Base-by-base conservation (phyloP, 2,329 filamentous ascomycete species). In the Aspergillus sp. region DNA sequence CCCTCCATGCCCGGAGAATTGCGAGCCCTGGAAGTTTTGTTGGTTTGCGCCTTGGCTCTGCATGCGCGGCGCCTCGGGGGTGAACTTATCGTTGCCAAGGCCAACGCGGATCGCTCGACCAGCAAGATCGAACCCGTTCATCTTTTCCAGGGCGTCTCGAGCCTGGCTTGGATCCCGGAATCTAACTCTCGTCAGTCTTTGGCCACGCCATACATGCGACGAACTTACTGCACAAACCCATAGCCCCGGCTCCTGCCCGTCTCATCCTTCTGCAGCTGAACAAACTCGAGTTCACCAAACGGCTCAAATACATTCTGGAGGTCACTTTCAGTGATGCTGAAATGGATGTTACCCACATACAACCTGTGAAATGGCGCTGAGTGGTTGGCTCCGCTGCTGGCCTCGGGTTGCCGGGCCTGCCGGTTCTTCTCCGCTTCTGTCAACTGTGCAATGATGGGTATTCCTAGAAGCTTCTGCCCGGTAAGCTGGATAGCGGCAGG, bases 61-160 rank as follows among this genome's bases (percentile, higher is more conserved):
- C 70, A 93, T 93, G 66, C 86, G 86, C 69, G 93, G 86, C 57
- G 86, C 82, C 68, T 96, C 91, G 55, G 88, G 83, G 65, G 88
- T 96, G 67, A 96, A 96, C 77, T 96, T 96, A 83, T 98, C 91
- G 70, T 95, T 98, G 66, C 91, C 91, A 69, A 98, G 85, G 64
- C 91, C 91, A 63, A 98, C 93, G 58, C 91, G 86, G 61, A 98
- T 96, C 44, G 88, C 86, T 59, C 91, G 88, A 64, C 88, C 88
- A 53, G 91, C 91, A 49, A 98, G 79, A 66, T 96, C 91, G 67
- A 96, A 98, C 44, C 89, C 88, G 65, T 98, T 98, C 89, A 98
- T 95, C 67, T 95, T 94, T 63, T 95, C 86, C 44, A 98, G 71
- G 41, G 91, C 93, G 61, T 94, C 85, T 57, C 89, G 85, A 55